A percentile compares a stretch with the other conserved stretches of the same genome.
Evolutionary conservation across 2,329 filamentous ascomycete species (phyloP).

Genomic region (Lachnellula hyalina): DNA sequence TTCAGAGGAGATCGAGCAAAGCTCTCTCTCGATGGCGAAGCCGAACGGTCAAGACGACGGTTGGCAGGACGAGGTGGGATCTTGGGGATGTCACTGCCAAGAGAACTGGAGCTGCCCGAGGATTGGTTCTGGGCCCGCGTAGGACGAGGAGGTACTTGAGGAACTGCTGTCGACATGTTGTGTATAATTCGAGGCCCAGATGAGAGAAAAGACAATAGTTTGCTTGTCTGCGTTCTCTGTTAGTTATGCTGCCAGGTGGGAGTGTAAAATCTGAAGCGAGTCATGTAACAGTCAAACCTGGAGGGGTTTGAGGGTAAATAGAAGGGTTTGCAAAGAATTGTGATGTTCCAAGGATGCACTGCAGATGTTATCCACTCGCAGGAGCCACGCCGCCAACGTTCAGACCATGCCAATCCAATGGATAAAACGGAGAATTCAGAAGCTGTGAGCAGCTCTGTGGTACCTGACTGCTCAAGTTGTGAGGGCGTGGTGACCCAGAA

Average conservation of each 20-base stretch:
- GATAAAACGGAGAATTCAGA: not conserved
- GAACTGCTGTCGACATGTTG: slow-evolving; percentile 37
- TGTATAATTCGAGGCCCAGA: not conserved
- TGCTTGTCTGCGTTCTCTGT: slow-evolving; percentile 12
- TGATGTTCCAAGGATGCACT: slow-evolving; percentile 1
- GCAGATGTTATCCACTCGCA: slow-evolving; percentile 8
- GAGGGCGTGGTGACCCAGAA: slow-evolving; percentile 6
- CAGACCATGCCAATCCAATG: slow-evolving; percentile 11
- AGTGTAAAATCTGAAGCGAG: slow-evolving; percentile 1
- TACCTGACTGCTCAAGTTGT: slow-evolving; percentile 8
- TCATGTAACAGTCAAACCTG: slow-evolving; percentile 10
- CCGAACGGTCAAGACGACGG: slow-evolving; percentile 64
- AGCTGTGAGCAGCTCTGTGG: slow-evolving; percentile 5
- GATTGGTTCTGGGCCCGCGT: slow-evolving; percentile 44
- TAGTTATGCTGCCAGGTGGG: slow-evolving; percentile 9
- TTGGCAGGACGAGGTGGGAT: slow-evolving; percentile 71
- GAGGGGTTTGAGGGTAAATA: slow-evolving; percentile 1
- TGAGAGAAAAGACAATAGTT: slow-evolving; percentile 1
- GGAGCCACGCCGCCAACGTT: slow-evolving; percentile 9
- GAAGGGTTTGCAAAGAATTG: not conserved
- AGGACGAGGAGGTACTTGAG: slow-evolving; percentile 59
- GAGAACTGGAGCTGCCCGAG: slow-evolving; percentile 30
- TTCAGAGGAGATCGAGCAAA: slow-evolving; percentile 86
- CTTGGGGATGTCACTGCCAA: slow-evolving; percentile 52
- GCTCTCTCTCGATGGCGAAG: slow-evolving; percentile 70